Evolutionary conservation across 148 eudicot species (phyloP).

Genomic region (Vaccinium macrocarpon): DNA sequence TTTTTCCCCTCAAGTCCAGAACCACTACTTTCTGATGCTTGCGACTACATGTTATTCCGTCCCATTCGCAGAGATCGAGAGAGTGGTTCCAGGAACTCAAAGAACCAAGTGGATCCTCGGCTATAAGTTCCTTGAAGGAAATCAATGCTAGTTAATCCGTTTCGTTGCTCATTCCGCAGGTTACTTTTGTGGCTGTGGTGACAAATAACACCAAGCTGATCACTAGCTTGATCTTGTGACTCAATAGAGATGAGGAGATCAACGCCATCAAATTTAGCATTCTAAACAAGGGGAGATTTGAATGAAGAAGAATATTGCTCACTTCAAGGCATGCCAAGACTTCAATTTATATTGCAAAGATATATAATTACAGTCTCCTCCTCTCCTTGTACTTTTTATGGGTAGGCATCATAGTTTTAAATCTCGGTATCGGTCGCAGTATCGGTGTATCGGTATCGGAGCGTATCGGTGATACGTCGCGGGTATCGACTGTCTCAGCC

Average conservation of each 20-base stretch:
- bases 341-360: too few relatives aligned
- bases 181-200: not conserved
- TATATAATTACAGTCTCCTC: too few relatives aligned
- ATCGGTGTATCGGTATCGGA: too few relatives aligned
- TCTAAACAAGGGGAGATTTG: not conserved
- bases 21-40: not conserved
- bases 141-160: not conserved
- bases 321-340: too few relatives aligned
- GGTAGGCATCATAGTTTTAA: too few relatives aligned
- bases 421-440: too few relatives aligned
- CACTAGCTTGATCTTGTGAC: not conserved
- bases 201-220: not conserved
- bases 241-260: not conserved
- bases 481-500: too few relatives aligned
- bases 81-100: constrained; percentile 13
- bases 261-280: not conserved
- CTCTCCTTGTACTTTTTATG: too few relatives aligned
- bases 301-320: not conserved
- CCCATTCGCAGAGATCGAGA: constrained; percentile 1
- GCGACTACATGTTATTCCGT: constrained; percentile 7
- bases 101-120: not conserved
- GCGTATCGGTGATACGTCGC: too few relatives aligned
- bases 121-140: not conserved
- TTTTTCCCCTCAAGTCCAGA: not conserved
- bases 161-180: not conserved